A percentile compares a stretch with the other conserved stretches of the same genome.
Evolutionary conservation across 345 rosid genomes (phyloP).

Genomic region (Excoecaria cochinchinensis): DNA sequence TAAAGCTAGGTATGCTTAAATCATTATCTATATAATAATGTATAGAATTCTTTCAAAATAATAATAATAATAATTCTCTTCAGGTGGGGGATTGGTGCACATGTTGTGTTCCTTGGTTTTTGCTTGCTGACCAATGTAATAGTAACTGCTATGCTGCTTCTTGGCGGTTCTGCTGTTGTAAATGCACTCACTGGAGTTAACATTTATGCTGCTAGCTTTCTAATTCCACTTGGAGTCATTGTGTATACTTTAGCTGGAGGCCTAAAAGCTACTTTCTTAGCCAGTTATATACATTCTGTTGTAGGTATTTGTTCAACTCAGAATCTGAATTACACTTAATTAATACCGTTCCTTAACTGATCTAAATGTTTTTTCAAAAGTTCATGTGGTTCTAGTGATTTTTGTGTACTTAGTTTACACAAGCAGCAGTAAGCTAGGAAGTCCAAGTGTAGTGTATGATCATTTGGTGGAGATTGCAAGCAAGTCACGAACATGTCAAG

Average conservation of each 20-base stretch:
- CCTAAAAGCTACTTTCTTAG: conserved; percentile 88
- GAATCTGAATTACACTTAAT: neutral
- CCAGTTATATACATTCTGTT: conserved; percentile 91
- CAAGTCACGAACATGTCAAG: conserved; percentile 63
- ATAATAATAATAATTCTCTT: neutral
- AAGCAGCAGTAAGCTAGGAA: conserved; percentile 72
- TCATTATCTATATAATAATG: neutral
- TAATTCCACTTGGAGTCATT: conserved; percentile 89
- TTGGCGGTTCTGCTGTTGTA: conserved; percentile 92
- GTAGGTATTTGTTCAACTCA: conserved; percentile 47
- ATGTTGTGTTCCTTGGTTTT: conserved; percentile 76
- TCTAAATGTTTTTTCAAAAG: conserved; percentile 33
- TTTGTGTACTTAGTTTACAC: conserved; percentile 86
- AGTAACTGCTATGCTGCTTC: conserved; percentile 90
- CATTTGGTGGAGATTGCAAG: conserved; percentile 55
- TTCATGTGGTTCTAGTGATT: conserved; percentile 76
- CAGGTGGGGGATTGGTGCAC: conserved; percentile 93
- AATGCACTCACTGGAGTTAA: conserved; percentile 90
- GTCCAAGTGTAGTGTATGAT: conserved; percentile 57
- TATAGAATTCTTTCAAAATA: neutral
- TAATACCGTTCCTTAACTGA: too few species aligned
- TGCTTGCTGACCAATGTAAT: conserved; percentile 76
- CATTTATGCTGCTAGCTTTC: conserved; percentile 85
- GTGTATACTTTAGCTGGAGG: conserved; percentile 94
- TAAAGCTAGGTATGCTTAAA: conserved; percentile 65